phyloP scores from a whole-genome alignment of 768 basidiomycete species.

The Cystobasidium ongulense region DNA sequence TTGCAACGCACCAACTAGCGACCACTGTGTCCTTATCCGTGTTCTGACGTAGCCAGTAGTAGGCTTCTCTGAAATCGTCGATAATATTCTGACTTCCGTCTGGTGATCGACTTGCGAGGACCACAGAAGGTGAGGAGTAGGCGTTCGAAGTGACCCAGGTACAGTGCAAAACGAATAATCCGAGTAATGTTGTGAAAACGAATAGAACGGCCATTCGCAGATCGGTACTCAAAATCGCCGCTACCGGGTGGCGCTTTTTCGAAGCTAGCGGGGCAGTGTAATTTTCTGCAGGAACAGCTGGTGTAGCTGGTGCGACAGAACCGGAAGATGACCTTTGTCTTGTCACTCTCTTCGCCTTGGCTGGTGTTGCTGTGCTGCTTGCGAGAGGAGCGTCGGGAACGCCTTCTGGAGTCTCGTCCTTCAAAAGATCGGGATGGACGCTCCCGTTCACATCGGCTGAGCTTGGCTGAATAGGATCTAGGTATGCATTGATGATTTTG shows the following conservation, averaged over 20 bases:
- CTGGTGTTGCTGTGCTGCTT: conserved; percentile 41
- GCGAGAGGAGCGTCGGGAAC: conserved; percentile 41
- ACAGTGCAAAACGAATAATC: conserved; percentile 90
- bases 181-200: conserved; percentile 67
- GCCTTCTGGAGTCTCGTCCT: conserved; percentile 17
- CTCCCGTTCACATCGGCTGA: conserved; percentile 37
- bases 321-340: conserved; percentile 48
- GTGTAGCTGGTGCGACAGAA: not conserved
- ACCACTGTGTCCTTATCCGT: conserved; percentile 84
- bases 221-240: conserved; percentile 77
- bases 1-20: conserved; percentile 99
- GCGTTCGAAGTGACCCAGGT: conserved; percentile 91
- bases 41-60: conserved; percentile 96
- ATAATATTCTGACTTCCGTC: conserved; percentile 92
- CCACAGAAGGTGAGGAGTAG: conserved; percentile 96
- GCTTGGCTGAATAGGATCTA: conserved; percentile 69
- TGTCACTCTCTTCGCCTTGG: conserved; percentile 55
- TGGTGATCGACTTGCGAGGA: conserved; percentile 65
- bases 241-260: not conserved
- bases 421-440: not conserved
- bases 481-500: conserved; percentile 74
- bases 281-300: conserved; percentile 11
- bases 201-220: conserved; percentile 66
- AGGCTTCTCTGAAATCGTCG: conserved; percentile 98
- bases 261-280: not conserved